These are phyloP conservation scores for Cucurbitaria berberidis DNA, from an alignment of 2,329 filamentous ascomycete species.

Conservation along the genomic window DNA sequence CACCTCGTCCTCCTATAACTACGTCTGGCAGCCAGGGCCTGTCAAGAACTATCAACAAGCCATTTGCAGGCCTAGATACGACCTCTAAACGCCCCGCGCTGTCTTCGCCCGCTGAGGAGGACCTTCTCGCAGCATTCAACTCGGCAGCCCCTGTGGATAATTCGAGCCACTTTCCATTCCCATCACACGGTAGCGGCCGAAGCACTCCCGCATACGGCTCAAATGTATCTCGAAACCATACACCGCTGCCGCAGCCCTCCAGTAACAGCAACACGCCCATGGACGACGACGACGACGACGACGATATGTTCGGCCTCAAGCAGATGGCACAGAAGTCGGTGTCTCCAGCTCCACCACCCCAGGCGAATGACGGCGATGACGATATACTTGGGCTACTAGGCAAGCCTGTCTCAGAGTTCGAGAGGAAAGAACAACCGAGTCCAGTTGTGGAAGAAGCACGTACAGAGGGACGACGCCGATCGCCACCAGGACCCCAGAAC, in stretches of 20 bases:
- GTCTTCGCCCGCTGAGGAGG: conserved; percentile 57
- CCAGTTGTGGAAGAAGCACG: conserved; percentile 11
- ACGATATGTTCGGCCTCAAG: conserved; percentile 86
- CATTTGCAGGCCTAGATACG: conserved; percentile 46
- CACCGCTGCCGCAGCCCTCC: conserved; percentile 31
- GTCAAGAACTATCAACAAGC: conserved; percentile 48
- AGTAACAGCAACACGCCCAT: conserved; percentile 45
- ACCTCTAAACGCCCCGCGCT: conserved; percentile 36
- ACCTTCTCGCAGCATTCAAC: conserved; percentile 67
- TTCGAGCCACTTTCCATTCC: conserved; percentile 63
- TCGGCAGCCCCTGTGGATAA: conserved; percentile 64
- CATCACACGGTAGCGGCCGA: conserved; percentile 45
- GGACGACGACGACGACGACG: conserved; percentile 72
- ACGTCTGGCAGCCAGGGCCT: conserved; percentile 33
- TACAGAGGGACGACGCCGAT: conserved; percentile 15
- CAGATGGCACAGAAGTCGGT: conserved; percentile 60
- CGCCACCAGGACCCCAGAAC: conserved; percentile 40
- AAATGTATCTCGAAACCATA: conserved; percentile 35
- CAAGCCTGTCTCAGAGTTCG: conserved; percentile 63
- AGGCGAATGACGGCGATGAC: conserved; percentile 54
- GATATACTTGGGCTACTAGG: conserved; percentile 68
- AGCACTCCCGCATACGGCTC: conserved; percentile 48
- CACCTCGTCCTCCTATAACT: conserved; percentile 29
- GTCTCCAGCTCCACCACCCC: conserved; percentile 27
- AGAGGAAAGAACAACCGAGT: conserved; percentile 34